phyloP scores from a whole-genome alignment of 2,329 filamentous ascomycete genomes.

The Aspergillus jensenii region DNA sequence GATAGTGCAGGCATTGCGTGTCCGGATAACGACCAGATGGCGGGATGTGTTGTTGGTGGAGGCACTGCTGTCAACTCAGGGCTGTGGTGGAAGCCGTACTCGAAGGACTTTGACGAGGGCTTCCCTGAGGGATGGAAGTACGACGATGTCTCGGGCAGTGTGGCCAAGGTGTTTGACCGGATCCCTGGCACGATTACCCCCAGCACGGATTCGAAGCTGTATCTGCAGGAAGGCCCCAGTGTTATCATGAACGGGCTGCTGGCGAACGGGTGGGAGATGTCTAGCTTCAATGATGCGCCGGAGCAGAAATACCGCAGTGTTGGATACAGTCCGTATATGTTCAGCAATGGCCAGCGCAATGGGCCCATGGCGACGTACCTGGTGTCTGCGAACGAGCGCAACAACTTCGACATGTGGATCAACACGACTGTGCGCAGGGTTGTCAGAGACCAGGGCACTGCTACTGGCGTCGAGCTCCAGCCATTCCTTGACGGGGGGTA shows the following conservation, averaged over 20 bases:
- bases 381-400: conserved; percentile 56
- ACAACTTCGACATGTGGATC: conserved; percentile 67
- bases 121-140: conserved; percentile 72
- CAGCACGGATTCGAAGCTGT: conserved; percentile 65
- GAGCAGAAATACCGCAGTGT: conserved; percentile 66
- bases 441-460: conserved; percentile 60
- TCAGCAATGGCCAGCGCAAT: conserved; percentile 63
- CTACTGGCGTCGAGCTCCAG: conserved; percentile 52
- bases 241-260: conserved; percentile 61
- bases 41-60: conserved; percentile 28
- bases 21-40: conserved; percentile 58
- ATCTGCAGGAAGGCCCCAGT: conserved; percentile 66
- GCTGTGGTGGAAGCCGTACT: conserved; percentile 48
- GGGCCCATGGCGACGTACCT: conserved; percentile 73
- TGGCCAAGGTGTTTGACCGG: conserved; percentile 63
- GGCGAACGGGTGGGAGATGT: conserved; percentile 61
- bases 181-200: conserved; percentile 69
- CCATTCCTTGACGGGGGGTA: conserved; percentile 18
- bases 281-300: conserved; percentile 61
- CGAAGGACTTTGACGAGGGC: conserved; percentile 67
- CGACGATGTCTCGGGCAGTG: conserved; percentile 59
- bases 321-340: conserved; percentile 67
- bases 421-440: conserved; percentile 67
- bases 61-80: conserved; percentile 32
- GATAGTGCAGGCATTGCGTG: conserved; percentile 50